Evolutionary conservation across 441 rosid species (phyloP), one percentile per base, ranked within the genome.

Genomic region (Brassica hybrid): DNA sequence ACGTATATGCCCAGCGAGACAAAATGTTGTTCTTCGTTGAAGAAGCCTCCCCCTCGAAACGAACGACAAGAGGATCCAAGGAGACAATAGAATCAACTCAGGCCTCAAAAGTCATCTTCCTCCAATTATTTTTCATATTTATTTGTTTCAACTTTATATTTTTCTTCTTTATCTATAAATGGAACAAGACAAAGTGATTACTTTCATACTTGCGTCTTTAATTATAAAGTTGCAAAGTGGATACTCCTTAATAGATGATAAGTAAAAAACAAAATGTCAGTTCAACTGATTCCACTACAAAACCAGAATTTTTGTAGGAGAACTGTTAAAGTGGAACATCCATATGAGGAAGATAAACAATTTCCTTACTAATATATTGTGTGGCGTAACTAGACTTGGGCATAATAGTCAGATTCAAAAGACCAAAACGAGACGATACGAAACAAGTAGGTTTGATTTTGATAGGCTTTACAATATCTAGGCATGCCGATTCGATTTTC

Each of bases 31-130:
- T 52, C 41, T 21, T 66, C 57, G 65, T 78, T 66, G 76, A 72
- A 72, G 80, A 71, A 64, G 52, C 54, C 41, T 66, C 14, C 58
- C 34, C 34, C 72, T 57, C 62, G 72, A 71, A 43, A 71, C 66
- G 54, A 71, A 77, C 72, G 48, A 72, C 77, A 56, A 78, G 45
- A 78, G 81, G 73, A 78, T 72, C 81, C 81, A 78, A 78, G 48
- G 81, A 72, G 77, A 78, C 81, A 78, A 59, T 61, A 66, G 45
- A 78, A 72, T 78, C 73, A 72, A 3, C 34, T 48, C 64, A 72
- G 34, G 73, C 62, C 69, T 43, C 73, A 34, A 66, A 77, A 78
- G 81, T 77, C 80, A n/a, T 67, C 21, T 67, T 78, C 61, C 64
- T 78, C 68, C 21, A 58, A 66, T 58, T 34, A 62, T 77, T 78